Conservation (phyloP, 768 basidiomycete species). For the Sarcodon sp. region DNA sequence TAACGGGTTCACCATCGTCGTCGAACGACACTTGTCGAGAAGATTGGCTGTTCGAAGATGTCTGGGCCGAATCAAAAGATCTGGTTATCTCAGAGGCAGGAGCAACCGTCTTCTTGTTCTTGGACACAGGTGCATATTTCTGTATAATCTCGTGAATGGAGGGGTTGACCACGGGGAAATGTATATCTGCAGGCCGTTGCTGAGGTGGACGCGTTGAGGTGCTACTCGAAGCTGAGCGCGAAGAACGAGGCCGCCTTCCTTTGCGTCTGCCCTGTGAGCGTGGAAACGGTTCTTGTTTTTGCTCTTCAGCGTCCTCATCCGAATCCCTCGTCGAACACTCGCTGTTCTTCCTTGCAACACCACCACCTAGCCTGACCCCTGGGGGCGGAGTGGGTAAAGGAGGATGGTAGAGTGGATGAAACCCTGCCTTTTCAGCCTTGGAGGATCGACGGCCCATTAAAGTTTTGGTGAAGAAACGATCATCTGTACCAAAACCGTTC, state of each 20-base stretch:
- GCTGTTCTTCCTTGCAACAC: conserved; percentile 15
- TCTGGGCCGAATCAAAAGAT: neutral
- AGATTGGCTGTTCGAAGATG: conserved; percentile 26
- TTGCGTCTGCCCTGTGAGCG: neutral
- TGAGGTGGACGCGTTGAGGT: conserved; percentile 5
- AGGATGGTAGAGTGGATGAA: conserved; percentile 72
- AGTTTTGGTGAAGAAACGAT: conserved; percentile 27
- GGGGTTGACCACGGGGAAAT: conserved; percentile 17
- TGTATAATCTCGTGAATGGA: conserved; percentile 87
- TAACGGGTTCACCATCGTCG: conserved; percentile 37
- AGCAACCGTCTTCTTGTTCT: neutral
- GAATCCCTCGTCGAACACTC: conserved; percentile 28
- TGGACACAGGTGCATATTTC: conserved; percentile 47
- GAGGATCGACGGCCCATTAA: conserved; percentile 29
- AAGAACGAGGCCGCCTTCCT: conserved; percentile 2
- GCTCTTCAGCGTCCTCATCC: conserved; percentile 40
- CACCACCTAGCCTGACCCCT: conserved; percentile 52
- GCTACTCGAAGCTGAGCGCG: conserved; percentile 5
- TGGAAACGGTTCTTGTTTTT: conserved; percentile 2
- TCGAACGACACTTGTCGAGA: conserved; percentile 38
- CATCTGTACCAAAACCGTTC: conserved; percentile 56
- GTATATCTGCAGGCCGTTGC: conserved; percentile 8
- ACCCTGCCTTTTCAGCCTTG: conserved; percentile 42
- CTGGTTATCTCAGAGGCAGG: neutral
- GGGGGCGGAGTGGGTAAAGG: conserved; percentile 78